These are phyloP conservation scores for Aspergillus nidulans DNA, from an alignment of 495 filamentous ascomycete species.

Conservation along the genomic window DNA sequence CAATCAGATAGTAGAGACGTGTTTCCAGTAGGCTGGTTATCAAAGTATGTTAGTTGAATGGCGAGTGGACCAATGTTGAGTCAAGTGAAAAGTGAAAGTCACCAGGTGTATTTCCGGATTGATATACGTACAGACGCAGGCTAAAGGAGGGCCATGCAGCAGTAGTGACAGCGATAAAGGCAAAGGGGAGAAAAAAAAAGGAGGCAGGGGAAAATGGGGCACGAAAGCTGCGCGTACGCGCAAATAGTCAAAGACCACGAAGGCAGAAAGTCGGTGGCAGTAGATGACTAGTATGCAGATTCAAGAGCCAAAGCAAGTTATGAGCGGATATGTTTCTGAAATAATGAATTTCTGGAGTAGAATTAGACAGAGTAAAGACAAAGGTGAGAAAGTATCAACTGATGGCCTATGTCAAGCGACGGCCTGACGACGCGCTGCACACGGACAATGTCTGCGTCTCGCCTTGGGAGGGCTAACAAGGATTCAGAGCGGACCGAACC, in stretches of 20 bases:
- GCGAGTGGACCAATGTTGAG: constrained; percentile 29
- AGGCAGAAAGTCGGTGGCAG: constrained; percentile 20
- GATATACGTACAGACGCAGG: constrained; percentile 21
- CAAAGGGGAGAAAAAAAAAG: constrained; percentile 10
- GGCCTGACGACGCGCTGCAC: constrained; percentile 16
- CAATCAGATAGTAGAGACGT: constrained; percentile 30
- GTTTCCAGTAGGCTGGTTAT: constrained; percentile 38
- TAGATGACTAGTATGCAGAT: constrained; percentile 25
- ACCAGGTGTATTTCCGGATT: constrained; percentile 38
- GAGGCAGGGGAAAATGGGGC: constrained; percentile 13
- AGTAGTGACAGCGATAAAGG: constrained; percentile 15
- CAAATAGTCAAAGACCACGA: constrained; percentile 37
- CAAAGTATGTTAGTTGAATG: constrained; percentile 26
- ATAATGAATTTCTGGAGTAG: constrained; percentile 19
- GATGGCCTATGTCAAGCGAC: constrained; percentile 19
- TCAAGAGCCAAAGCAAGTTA: constrained; percentile 19
- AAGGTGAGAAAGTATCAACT: constrained; percentile 13
- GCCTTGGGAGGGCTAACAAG: constrained; percentile 22
- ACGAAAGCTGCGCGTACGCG: constrained; percentile 25
- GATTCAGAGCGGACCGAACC: constrained; percentile 25
- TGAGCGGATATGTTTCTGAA: constrained; percentile 15
- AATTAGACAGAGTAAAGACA: constrained; percentile 7
- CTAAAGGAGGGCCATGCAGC: constrained; percentile 9
- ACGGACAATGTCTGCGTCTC: constrained; percentile 15
- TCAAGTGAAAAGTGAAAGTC: constrained; percentile 31